Percentiles rank a stretch among this genome's conserved stretches.
These are phyloP conservation scores for Knoxia roxburghii DNA, from an alignment of 257 asterid genomes.

Conservation along the genomic window DNA sequence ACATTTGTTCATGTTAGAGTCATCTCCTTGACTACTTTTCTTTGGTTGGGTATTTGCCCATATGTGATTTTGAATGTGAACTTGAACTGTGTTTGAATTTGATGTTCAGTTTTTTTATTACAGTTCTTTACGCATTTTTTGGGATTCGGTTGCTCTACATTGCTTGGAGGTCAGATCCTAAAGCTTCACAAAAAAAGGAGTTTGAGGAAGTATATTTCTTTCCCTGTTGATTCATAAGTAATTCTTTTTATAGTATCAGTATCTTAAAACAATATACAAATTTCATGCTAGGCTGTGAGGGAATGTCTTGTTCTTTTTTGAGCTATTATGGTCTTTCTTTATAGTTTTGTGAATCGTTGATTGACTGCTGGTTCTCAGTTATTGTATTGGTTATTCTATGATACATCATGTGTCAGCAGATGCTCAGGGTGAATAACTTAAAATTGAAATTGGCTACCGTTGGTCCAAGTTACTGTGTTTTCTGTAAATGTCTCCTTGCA, in stretches of 20 bases:
- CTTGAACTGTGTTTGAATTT: background rate
- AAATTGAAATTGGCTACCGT: background rate
- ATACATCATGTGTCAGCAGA: background rate
- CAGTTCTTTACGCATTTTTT: slow-evolving; percentile 87
- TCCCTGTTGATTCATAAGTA: background rate
- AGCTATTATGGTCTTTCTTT: background rate
- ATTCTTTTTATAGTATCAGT: background rate
- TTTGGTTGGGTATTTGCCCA: background rate
- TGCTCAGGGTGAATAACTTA: background rate
- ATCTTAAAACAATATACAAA: background rate
- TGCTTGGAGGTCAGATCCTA: slow-evolving; percentile 89
- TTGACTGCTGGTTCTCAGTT: background rate
- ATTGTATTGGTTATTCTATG: background rate
- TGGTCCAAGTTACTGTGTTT: background rate
- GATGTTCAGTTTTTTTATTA: slow-evolving; percentile 21
- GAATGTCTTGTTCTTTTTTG: background rate
- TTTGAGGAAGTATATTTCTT: slow-evolving; percentile 73
- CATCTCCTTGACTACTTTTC: background rate
- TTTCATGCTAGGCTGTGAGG: background rate
- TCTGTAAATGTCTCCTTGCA: no score
- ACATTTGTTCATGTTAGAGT: background rate
- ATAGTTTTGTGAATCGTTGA: background rate
- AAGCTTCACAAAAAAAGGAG: slow-evolving; percentile 88
- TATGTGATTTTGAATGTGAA: background rate
- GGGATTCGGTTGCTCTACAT: slow-evolving; percentile 90